Evolutionary conservation across 1,139 yeast species (phyloP).

Genomic region (Nadsonia starkeyi-henricii): DNA sequence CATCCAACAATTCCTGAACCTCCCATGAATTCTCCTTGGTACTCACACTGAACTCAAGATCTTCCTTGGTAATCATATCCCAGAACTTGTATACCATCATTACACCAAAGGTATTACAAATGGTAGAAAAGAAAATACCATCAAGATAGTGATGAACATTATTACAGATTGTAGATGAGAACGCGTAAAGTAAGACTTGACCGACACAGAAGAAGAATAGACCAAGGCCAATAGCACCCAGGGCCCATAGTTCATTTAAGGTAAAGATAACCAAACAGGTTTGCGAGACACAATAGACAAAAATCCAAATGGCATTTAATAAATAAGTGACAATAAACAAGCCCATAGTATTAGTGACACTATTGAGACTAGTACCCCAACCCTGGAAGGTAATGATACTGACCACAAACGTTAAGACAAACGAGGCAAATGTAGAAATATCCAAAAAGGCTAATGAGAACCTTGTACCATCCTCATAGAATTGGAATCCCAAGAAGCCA

Average conservation of each 20-base stretch:
- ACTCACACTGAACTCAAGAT: constrained; percentile 78
- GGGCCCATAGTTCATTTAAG: constrained; percentile 69
- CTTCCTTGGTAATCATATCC: constrained; percentile 95
- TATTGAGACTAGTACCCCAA: constrained; percentile 28
- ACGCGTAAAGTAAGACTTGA: constrained; percentile 57
- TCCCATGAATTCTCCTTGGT: constrained; percentile 35
- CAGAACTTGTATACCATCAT: constrained; percentile 96
- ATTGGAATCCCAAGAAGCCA: constrained; percentile 71
- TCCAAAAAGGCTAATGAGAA: constrained; percentile 48
- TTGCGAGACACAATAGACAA: constrained; percentile 54
- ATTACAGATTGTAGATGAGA: constrained; percentile 52
- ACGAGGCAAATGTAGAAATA: constrained; percentile 35
- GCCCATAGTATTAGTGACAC: constrained; percentile 40
- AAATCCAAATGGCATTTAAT: constrained; percentile 52
- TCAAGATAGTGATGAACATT: constrained; percentile 76
- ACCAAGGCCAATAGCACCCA: constrained; percentile 65
- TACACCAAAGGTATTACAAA: constrained; percentile 64
- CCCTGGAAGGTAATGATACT: constrained; percentile 56
- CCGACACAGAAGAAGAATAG: constrained; percentile 67
- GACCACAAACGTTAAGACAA: constrained; percentile 51
- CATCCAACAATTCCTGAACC: constrained; percentile 35
- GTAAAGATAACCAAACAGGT: constrained; percentile 54
- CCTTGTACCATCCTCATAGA: constrained; percentile 87
- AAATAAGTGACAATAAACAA: constrained; percentile 59
- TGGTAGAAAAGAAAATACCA: constrained; percentile 72